phyloP scores from a whole-genome alignment of 1,284 basidiomycete genomes.

The Salmacisia buchloeana region DNA sequence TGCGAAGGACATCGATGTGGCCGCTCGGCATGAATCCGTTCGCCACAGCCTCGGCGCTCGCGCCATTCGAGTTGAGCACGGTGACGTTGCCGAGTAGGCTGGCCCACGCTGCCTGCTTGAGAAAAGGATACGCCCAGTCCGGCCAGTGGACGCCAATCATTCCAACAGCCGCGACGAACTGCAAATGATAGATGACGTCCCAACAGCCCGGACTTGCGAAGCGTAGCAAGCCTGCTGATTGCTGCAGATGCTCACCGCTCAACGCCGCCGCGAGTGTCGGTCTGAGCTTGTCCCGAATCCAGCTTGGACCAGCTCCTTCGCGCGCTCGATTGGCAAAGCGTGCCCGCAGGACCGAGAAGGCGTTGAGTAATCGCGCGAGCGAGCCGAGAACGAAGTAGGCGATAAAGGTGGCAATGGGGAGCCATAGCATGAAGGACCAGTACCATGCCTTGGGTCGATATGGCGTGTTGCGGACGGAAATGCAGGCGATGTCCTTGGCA shows the following conservation, averaged over 20 bases:
- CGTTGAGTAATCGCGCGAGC: constrained; percentile 59
- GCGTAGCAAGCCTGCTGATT: constrained; percentile 76
- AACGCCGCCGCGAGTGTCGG: constrained; percentile 68
- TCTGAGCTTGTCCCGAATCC: constrained; percentile 33
- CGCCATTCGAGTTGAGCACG: constrained; percentile 18
- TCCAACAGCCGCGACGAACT: constrained; percentile 67
- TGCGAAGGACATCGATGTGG: constrained; percentile 21
- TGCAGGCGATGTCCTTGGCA: constrained; percentile 69
- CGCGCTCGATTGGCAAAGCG: constrained; percentile 39
- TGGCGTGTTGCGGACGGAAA: constrained; percentile 73
- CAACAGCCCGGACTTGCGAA: constrained; percentile 89
- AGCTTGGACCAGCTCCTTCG: constrained; percentile 34
- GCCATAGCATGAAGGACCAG: constrained; percentile 74
- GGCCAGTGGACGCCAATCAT: constrained; percentile 96
- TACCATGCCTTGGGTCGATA: constrained; percentile 63
- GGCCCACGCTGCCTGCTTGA: constrained; percentile 52
- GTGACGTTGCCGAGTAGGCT: constrained; percentile 30
- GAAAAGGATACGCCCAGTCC: constrained; percentile 67
- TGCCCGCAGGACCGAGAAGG: constrained; percentile 22
- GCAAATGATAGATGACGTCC: constrained; percentile 86
- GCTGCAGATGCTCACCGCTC: constrained; percentile 78
- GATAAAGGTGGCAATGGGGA: constrained; percentile 68
- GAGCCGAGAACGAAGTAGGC: constrained; percentile 76
- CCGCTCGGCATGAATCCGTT: background rate
- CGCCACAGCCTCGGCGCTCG: background rate